Evolutionary conservation across 2,329 filamentous ascomycete species (phyloP), one percentile per base, ranked within the genome.

Genomic region (Penicillium fuscoglaucum): DNA sequence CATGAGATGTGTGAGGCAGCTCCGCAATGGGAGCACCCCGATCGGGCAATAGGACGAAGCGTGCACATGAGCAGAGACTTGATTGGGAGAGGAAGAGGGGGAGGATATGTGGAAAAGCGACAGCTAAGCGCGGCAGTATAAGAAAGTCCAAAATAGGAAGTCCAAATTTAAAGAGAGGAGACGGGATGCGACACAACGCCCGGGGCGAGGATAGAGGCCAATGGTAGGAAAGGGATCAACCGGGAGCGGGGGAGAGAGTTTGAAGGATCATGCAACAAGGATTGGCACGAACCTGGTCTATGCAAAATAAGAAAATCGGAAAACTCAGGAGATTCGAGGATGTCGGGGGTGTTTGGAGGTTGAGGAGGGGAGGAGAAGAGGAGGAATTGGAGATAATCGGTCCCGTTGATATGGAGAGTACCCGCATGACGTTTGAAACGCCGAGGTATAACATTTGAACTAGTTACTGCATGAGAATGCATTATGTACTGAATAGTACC

Each of bases 41-140:
- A 57, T 52, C 46, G 26, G 54, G 51, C 46, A 54, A 52, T 40
- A 15, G 39, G 28, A 46, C 37, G 41, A 39, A 64, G 59, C 58
- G 61, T 66, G 64, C 50, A 31, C 31, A 55, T 40, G 49, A 48
- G 26, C 41, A 26, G 6, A 9, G 1, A 19, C 37, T 17, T 68
- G 61, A 67, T 68, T 68, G 61, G 60, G 53, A 52, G 46, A 31
- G 17, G 33, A 26, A 33, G 33, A 44, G 41, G 33, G 51, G 26
- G 13, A 37, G 45, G 17, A 45, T 47, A 44, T 17, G 28, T 63
- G 39, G 47, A 21, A 52, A 46, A 46, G 26, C 33, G 51, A 57
- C 59, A 51, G 64, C 57, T 67, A 67, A 67, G 63, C 66, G 66
- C 63, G 65, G 66, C 52, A 62, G 55, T 56, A 55, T 44, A 57